Evolutionary conservation across 2,329 filamentous ascomycete genomes (phyloP).

Genomic region (Penicillium janthinellum): DNA sequence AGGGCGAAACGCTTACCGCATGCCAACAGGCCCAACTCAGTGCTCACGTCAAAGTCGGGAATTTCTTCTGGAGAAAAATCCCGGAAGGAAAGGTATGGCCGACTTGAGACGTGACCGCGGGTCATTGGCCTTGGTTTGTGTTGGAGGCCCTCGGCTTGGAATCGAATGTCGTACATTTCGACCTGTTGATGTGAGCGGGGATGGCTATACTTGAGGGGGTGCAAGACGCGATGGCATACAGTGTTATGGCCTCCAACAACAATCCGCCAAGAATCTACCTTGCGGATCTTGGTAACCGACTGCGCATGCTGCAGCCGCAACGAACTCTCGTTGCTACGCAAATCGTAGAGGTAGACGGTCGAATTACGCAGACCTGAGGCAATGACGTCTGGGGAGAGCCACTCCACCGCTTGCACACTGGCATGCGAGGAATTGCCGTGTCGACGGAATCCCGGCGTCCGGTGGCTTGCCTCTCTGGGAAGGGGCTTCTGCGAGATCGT

Average conservation of each 20-base stretch:
- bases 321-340: constrained; percentile 36
- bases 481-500: constrained; percentile 32
- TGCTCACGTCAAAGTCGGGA: constrained; percentile 41
- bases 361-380: constrained; percentile 40
- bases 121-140: constrained; percentile 32
- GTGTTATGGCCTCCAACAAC: constrained; percentile 37
- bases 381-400: constrained; percentile 40
- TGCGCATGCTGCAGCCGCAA: constrained; percentile 39
- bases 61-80: constrained; percentile 32
- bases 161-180: constrained; percentile 47
- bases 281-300: constrained; percentile 38
- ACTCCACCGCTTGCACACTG: constrained; percentile 40
- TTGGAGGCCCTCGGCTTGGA: constrained; percentile 31
- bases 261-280: constrained; percentile 39
- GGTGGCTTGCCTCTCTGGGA: constrained; percentile 17
- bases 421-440: constrained; percentile 30
- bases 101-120: constrained; percentile 32
- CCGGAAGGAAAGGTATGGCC: constrained; percentile 40
- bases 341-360: constrained; percentile 38
- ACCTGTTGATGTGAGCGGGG: constrained; percentile 29
- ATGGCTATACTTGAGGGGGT: neutral
- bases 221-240: constrained; percentile 24
- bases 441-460: constrained; percentile 18
- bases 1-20: constrained; percentile 30
- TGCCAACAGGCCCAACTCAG: constrained; percentile 42